Base-by-base conservation (phyloP, 441 rosid species). In the Euphorbia celastroides region DNA sequence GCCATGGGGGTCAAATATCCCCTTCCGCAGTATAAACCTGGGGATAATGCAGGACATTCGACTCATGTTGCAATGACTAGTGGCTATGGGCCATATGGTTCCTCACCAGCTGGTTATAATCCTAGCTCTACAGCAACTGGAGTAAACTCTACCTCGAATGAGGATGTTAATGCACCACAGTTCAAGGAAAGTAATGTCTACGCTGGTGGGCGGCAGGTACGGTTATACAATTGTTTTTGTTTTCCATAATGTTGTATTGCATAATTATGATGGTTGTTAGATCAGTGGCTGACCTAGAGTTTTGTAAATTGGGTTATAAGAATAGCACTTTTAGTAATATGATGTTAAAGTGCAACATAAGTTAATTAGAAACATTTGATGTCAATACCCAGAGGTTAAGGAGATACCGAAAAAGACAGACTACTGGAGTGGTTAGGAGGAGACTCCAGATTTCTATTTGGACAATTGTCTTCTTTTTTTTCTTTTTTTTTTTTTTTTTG, bases 21-120 rank as follows among this genome's bases (percentile, higher is more conserved):
- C 14, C 80, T 88, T 66, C 93, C 88, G 6, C 96, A 90, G 67
- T 87, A 79, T 81, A 90, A 90, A 82, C 87, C 96, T 25, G 97
- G 93, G 73, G 70, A 73, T 65, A 87, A 84, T 80, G 46, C 87
- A 11, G 92, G 87, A 66, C 90, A 82, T 66, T 70, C 92, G 64
- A 60, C 86, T 56, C 91, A 87, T 68, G 77, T 90, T 70, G 88
- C 87, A 77, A 84, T 90, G 81, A 86, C 94, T 52, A 84, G 88
- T 65, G 86, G 86, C 62, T 90, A 87, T 70, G 97, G 88, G 70
- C 87, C 86, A 56, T 85, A 88, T 76, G 96, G 94, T 55, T 79
- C 96, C 58, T 79, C 92, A 70, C 88, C 85, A 34, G 81, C 91
- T 66, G 86, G 88, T 78, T 93, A 87, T 77, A 87, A 78, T 74